Evolutionary conservation across 106 monocot genomes (phyloP).

Genomic region (Phalaenopsis aphrodite): DNA sequence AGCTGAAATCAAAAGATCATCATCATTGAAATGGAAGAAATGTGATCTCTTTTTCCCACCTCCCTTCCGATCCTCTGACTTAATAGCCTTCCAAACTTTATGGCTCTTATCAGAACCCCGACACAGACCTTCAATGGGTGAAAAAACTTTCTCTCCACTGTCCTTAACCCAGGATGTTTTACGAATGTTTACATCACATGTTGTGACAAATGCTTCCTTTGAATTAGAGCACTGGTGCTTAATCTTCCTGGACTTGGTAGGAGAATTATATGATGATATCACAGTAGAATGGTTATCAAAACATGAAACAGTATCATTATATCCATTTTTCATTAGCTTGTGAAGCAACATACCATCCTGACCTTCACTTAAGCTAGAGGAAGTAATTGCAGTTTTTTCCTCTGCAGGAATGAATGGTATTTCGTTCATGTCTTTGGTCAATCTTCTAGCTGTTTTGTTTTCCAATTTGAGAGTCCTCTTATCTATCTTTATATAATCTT

Average conservation of each 20-base stretch:
- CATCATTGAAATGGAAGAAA: slow-evolving; percentile 48
- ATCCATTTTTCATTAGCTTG: background rate
- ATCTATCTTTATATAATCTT: slow-evolving; percentile 6
- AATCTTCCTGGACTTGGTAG: slow-evolving; percentile 8
- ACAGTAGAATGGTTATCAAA: slow-evolving; percentile 1
- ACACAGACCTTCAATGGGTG: background rate
- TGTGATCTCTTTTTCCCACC: slow-evolving; percentile 34
- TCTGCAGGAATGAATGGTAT: slow-evolving; percentile 4
- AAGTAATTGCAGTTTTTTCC: slow-evolving; percentile 11
- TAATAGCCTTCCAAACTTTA: slow-evolving; percentile 15
- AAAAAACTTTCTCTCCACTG: slow-evolving; percentile 6
- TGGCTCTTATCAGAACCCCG: slow-evolving; percentile 14
- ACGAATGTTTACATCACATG: slow-evolving; percentile 8
- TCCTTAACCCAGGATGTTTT: slow-evolving; percentile 1
- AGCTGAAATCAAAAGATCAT: slow-evolving; percentile 74
- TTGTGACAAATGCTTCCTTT: slow-evolving; percentile 15
- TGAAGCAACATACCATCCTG: slow-evolving; percentile 3
- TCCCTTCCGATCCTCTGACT: slow-evolving; percentile 24
- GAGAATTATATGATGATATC: slow-evolving; percentile 9
- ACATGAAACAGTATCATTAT: slow-evolving; percentile 3
- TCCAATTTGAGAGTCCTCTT: slow-evolving; percentile 23
- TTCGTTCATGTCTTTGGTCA: slow-evolving; percentile 11
- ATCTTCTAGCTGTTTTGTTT: slow-evolving; percentile 13
- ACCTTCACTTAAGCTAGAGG: slow-evolving; percentile 1
- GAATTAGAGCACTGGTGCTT: too few relatives aligned